phyloP scores from a whole-genome alignment of 768 basidiomycete species.

The Cubamyces sp. region DNA sequence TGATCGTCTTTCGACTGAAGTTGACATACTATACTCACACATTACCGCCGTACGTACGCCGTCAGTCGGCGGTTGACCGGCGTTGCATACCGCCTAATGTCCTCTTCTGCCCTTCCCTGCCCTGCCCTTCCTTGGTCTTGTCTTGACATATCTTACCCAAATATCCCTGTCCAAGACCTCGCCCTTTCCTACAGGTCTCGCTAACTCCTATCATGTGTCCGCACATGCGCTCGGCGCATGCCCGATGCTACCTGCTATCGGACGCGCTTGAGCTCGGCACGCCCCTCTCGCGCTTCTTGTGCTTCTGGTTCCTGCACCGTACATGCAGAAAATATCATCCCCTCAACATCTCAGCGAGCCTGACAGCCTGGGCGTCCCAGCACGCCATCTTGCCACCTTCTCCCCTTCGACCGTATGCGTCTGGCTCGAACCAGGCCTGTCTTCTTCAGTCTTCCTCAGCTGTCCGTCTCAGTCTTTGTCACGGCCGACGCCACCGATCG shows the following conservation, averaged over 20 bases:
- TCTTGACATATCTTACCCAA: too few relatives aligned
- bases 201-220: slow-evolving; percentile 11
- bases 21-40: too few relatives aligned
- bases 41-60: too few relatives aligned
- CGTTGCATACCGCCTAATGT: too few relatives aligned
- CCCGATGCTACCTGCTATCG: background rate
- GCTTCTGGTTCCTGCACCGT: background rate
- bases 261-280: slow-evolving; percentile 7
- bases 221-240: slow-evolving; percentile 13
- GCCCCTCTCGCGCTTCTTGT: slow-evolving; percentile 6
- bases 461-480: slow-evolving; percentile 5
- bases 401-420: background rate
- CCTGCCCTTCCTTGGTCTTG: too few relatives aligned
- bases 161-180: too few relatives aligned
- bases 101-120: too few relatives aligned
- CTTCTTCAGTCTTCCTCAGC: background rate
- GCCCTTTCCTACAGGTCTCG: background rate
- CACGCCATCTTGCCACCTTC: background rate
- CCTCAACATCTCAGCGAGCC: background rate
- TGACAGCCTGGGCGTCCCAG: background rate
- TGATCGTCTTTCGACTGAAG: too few relatives aligned
- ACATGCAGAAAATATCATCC: background rate
- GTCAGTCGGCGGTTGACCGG: too few relatives aligned
- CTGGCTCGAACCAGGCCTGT: background rate
- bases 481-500: slow-evolving; percentile 2